Conservation (phyloP, 1,139 yeast species). For the Sugiyamaella paludigena region DNA sequence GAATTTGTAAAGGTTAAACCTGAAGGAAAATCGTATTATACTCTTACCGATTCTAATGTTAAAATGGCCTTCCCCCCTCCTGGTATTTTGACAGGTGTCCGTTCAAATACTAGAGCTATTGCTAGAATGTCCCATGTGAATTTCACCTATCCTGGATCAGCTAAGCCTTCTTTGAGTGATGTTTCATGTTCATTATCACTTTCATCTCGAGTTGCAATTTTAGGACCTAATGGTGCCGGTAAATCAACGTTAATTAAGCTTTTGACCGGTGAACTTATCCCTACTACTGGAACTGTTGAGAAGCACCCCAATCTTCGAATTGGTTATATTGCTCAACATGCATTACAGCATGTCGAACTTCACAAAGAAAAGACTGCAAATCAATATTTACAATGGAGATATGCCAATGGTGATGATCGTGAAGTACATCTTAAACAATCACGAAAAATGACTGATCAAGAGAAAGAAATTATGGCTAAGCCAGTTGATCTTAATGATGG, state of each 20-base stretch:
- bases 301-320: constrained; percentile 97
- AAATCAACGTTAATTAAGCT: constrained; percentile 92
- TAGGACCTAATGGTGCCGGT: constrained; percentile 99
- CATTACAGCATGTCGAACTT: constrained; percentile 93
- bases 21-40: constrained; percentile 94
- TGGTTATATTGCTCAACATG: constrained; percentile 98
- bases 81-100: constrained; percentile 93
- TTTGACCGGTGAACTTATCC: constrained; percentile 86
- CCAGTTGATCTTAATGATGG: constrained; percentile 83
- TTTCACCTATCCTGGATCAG: constrained; percentile 85
- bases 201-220: constrained; percentile 91
- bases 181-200: constrained; percentile 87
- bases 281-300: constrained; percentile 85
- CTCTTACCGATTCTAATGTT: constrained; percentile 89
- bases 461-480: constrained; percentile 73
- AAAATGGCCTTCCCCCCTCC: constrained; percentile 99
- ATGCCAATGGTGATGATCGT: constrained; percentile 96
- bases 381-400: constrained; percentile 98
- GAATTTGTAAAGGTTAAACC: constrained; percentile 91
- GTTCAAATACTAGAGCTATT: constrained; percentile 91
- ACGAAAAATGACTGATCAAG: constrained; percentile 82
- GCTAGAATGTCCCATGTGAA: constrained; percentile 87
- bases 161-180: constrained; percentile 72
- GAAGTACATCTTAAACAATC: constrained; percentile 93
- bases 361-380: constrained; percentile 98